Evolutionary conservation across 768 basidiomycete genomes (phyloP), one percentile per base, ranked within the genome.

Genomic region (Lentinula detonsa): DNA sequence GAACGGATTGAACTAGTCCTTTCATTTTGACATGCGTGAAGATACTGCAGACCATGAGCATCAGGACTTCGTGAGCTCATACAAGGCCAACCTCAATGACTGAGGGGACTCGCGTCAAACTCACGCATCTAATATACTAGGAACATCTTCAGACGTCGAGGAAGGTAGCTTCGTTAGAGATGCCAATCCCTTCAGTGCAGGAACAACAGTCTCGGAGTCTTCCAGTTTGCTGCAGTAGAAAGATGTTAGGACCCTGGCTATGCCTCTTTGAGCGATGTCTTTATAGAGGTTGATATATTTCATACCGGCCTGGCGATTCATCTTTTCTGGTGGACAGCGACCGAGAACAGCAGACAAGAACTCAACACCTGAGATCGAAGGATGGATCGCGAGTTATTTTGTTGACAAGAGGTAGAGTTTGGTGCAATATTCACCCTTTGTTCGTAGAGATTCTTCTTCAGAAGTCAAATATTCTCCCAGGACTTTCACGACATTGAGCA

Each of bases 181-280:
- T 8, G 80, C 78, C 5, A 98, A 77, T 1, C 94, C 96, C 58
- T 82, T 81, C 42, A 97, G 77, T 1, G 93, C 86, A 1, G 92
- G 90, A 4, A 93, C 85, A 40, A 95, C 82, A 7, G 91, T 91
- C 65, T 92, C 88, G 4, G 83, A 82, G 68, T 97, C 95, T 61
- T 91, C 90, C 57, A 97, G 75, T 73, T 96, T 97, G 59, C 85
- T 86, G 66, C 85, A 84, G 69, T 88, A 95, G 77, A 98, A 99
- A 1, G 80, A 74, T 0, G 86, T 83, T 60, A 99, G 79, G 11
- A 95, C 93, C 63, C 85, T 85, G 62, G 89, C 97, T 98, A 65
- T 33, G 55, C 37, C 46, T 49, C 59, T 54, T 65, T 62, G 31
- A 49, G 40, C 63, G 53, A 55, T 48, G 46, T 57, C 65, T 55